Evolutionary conservation across 768 basidiomycete species (phyloP).

Genomic region (Boletus tylopilopsis): DNA sequence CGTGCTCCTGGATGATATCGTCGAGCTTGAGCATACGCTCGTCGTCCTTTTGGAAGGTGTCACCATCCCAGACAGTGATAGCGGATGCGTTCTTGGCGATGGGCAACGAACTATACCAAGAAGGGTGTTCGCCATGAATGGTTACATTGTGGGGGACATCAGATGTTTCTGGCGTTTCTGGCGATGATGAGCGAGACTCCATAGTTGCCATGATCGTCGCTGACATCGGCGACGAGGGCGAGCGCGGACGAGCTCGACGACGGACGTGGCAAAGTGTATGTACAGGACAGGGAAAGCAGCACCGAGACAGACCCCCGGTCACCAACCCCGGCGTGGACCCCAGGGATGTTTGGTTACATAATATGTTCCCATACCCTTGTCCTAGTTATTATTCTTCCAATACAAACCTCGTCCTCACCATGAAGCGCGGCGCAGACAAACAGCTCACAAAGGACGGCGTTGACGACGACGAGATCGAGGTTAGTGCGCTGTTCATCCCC

Average conservation of each 20-base stretch:
- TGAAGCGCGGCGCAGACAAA: constrained; percentile 76
- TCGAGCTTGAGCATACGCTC: constrained; percentile 62
- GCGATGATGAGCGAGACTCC: constrained; percentile 69
- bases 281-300: background rate
- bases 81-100: constrained; percentile 38
- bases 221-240: constrained; percentile 42
- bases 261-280: background rate
- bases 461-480: constrained; percentile 38
- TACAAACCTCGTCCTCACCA: constrained; percentile 23
- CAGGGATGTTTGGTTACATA: constrained; percentile 16
- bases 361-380: constrained; percentile 15
- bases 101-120: constrained; percentile 56
- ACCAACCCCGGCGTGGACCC: constrained; percentile 8
- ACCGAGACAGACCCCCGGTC: constrained; percentile 4
- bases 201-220: constrained; percentile 49
- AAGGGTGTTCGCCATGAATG: constrained; percentile 47
- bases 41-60: constrained; percentile 46
- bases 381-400: background rate
- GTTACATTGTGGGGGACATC: constrained; percentile 49
- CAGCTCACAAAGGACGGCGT: constrained; percentile 59
- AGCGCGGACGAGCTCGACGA: constrained; percentile 4
- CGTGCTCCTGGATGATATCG: constrained; percentile 70
- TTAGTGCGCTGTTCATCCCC: constrained; percentile 1
- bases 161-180: constrained; percentile 61
- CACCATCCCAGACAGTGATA: constrained; percentile 43